Base-by-base conservation (phyloP, 2,329 filamentous ascomycete genomes). In the Colletotrichum orbiculare region DNA sequence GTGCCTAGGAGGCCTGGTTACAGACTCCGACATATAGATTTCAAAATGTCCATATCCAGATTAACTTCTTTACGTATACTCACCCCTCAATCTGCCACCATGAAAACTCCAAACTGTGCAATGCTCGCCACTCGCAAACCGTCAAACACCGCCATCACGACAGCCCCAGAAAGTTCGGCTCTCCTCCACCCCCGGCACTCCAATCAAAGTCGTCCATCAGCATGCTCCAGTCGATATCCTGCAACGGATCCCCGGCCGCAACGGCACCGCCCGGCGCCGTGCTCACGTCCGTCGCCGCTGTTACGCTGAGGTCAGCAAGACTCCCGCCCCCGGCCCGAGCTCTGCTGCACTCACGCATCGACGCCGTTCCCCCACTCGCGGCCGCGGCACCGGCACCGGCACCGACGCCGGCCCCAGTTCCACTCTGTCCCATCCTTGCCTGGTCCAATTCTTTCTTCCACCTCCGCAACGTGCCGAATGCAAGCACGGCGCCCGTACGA, bases 141-240 rank as follows among this genome's bases (percentile, higher is more conserved):
- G 25, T 25, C 25, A 35, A 54, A 25, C 8, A 17, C 38, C 12
- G 25, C 17, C 34, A n/a, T 49, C 33, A 66, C 13, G 64, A 66
- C 12, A 66, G 41, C 12, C 64, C 64, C 34, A 66, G 45, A 35
- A 67, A 63, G 39, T 54, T 63, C 34, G 66, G 63, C 58, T 67
- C 66, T 4, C 57, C 62, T 15, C 35, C 66, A 3, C 54, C 66
- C 3, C 63, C 66, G 4, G 53, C 58, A 6, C 47, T 77, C 82
- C 81, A 83, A 64, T 82, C 81, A 69, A 84, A 83, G 49, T 84
- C 82, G 60, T 83, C 80, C 76, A 84, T 79, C 38, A 84, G 79
- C 60, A 82, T 78, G 64, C 80, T 77, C 82, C 82, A 84, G 71
- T 85, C 82, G 45, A 84, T 76, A 48, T 82, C 78, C 54, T 82